Conservation (phyloP, 208 protist genomes). For the Porcisia hertigi region DNA sequence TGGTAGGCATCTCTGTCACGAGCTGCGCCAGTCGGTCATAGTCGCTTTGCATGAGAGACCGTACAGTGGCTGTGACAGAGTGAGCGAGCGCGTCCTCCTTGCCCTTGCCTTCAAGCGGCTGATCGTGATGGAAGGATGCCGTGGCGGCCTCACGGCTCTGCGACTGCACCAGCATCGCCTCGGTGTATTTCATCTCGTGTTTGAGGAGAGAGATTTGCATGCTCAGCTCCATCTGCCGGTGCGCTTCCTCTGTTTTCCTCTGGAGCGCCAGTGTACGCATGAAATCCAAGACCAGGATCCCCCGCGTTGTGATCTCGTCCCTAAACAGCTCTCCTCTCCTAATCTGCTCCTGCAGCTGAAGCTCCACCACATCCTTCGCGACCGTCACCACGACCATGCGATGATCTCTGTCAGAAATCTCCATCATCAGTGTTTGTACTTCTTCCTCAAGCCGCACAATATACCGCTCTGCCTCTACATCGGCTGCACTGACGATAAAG, state of each 20-base stretch:
- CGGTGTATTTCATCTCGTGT: conserved; percentile 26
- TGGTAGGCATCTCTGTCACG: conserved; percentile 34
- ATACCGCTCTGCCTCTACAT: conserved; percentile 30
- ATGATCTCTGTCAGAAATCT: conserved; percentile 14
- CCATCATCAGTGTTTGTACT: conserved; percentile 30
- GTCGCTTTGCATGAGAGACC: conserved; percentile 29
- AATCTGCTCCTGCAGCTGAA: conserved; percentile 20
- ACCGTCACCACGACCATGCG: conserved; percentile 1
- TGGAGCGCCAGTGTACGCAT: conserved; percentile 12
- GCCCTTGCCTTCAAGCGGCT: conserved; percentile 15
- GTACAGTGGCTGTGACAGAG: conserved; percentile 14
- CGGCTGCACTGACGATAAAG: not conserved
- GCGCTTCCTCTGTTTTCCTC: conserved; percentile 8
- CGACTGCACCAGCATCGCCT: conserved; percentile 18
- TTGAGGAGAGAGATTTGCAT: conserved; percentile 19
- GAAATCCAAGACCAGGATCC: conserved; percentile 9
- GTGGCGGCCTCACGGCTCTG: not conserved
- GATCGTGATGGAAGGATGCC: not conserved
- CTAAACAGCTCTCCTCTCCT: not conserved
- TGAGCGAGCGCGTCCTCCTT: conserved; percentile 20
- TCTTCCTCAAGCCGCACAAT: conserved; percentile 38
- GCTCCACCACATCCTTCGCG: conserved; percentile 10
- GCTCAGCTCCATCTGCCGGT: conserved; percentile 22
- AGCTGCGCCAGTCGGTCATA: conserved; percentile 31
- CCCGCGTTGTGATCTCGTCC: conserved; percentile 9